phyloP scores from a whole-genome alignment of 495 filamentous ascomycete species.

The Podospora comata region DNA sequence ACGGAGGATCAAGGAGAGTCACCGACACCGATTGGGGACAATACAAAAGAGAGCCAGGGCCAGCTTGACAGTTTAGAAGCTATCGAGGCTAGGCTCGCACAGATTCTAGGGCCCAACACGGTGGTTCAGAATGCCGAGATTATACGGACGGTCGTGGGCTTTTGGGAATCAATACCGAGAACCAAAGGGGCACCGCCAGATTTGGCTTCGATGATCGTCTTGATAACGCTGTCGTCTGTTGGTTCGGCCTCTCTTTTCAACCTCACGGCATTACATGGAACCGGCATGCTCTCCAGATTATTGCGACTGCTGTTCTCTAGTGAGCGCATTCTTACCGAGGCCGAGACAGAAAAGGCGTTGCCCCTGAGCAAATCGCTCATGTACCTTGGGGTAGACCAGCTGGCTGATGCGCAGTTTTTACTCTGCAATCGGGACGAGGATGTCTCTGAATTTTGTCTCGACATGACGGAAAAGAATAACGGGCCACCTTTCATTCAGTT shows the following conservation, averaged over 20 bases:
- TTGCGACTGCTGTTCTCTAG: constrained; percentile 62
- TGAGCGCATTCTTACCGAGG: constrained; percentile 42
- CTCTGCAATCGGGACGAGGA: constrained; percentile 60
- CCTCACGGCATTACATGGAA: constrained; percentile 70
- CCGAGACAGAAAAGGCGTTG: constrained; percentile 57
- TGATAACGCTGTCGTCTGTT: constrained; percentile 53
- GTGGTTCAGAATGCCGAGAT: constrained; percentile 62
- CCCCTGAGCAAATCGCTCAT: constrained; percentile 58
- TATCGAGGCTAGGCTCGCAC: constrained; percentile 42
- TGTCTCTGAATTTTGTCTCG: constrained; percentile 69
- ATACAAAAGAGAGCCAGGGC: constrained; percentile 17
- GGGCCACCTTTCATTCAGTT: constrained; percentile 86
- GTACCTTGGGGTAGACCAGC: constrained; percentile 64
- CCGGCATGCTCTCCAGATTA: constrained; percentile 69
- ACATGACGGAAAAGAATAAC: constrained; percentile 66
- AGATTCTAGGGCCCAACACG: constrained; percentile 53
- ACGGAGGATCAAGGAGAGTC: constrained; percentile 1
- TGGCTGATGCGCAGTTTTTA: constrained; percentile 77
- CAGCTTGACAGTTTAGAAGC: constrained; percentile 29
- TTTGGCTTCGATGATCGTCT: constrained; percentile 56
- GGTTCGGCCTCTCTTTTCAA: constrained; percentile 66
- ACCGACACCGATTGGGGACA: constrained; percentile 9
- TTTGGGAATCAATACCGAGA: constrained; percentile 60
- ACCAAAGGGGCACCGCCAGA: constrained; percentile 39
- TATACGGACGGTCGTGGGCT: constrained; percentile 60